phyloP scores from a whole-genome alignment of 1,284 basidiomycete genomes.

The Moniliella sp. region DNA sequence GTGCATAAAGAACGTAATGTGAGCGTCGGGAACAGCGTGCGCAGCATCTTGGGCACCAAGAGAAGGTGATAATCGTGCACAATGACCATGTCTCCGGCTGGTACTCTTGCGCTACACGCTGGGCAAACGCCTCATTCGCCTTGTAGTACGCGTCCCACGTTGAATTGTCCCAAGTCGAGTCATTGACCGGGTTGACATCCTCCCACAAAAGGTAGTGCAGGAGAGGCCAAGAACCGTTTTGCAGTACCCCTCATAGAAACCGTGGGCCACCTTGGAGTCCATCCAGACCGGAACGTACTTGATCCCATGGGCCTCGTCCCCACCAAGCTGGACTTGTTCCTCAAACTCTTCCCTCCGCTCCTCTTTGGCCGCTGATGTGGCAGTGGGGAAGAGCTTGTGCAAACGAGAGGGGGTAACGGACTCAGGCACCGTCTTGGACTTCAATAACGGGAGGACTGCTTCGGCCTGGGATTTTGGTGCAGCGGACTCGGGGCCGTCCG shows the following conservation, averaged over 20 bases:
- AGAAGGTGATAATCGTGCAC: constrained; percentile 55
- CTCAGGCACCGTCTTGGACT: no score
- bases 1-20: constrained; percentile 77
- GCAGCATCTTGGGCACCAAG: constrained; percentile 63
- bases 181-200: constrained; percentile 46
- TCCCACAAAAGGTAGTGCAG: constrained; percentile 98
- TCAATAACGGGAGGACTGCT: no score
- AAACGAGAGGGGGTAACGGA: no score
- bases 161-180: constrained; percentile 37
- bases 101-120: constrained; percentile 53
- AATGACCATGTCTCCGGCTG: constrained; percentile 59
- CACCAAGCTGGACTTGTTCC: no score
- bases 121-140: constrained; percentile 67
- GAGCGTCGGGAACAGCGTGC: constrained; percentile 54
- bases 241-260: constrained; percentile 81
- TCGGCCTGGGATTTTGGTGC: no score
- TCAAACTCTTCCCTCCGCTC: no score
- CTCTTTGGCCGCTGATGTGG: no score
- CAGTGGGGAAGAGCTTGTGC: no score
- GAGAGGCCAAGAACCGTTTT: constrained; percentile 88
- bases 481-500: no score
- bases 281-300: constrained; percentile 76
- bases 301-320: constrained; percentile 45
- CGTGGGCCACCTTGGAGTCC: constrained; percentile 67
- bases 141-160: constrained; percentile 68